phyloP scores from a whole-genome alignment of 805 yeast genomes.

The Maudiozyma bulderi region DNA sequence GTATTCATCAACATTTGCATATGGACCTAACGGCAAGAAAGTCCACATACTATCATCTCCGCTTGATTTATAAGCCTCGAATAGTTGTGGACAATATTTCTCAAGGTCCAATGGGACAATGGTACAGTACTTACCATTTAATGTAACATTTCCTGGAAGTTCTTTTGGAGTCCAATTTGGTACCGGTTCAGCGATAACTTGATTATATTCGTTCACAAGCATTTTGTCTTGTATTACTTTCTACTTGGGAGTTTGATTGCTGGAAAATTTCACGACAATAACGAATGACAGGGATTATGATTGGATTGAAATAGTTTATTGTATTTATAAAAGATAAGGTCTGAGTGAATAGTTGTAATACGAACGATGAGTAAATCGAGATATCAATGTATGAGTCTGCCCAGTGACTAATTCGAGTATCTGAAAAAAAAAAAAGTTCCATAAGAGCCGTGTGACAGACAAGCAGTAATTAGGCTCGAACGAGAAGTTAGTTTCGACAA shows the following conservation, averaged over 20 bases:
- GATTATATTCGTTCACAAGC: not conserved
- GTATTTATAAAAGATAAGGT: not conserved
- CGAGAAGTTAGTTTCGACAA: too few species aligned
- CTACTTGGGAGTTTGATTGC: not conserved
- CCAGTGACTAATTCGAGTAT: too few species aligned
- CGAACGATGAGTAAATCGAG: too few species aligned
- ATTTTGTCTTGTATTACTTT: not conserved
- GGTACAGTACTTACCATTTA: slow-evolving; percentile 11
- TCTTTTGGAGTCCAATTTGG: slow-evolving; percentile 8
- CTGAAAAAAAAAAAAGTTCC: too few species aligned
- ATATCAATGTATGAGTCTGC: too few species aligned
- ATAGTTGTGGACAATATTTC: slow-evolving; percentile 9
- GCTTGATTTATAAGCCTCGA: slow-evolving; percentile 6
- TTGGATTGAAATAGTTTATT: too few species aligned
- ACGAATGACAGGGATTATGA: too few species aligned
- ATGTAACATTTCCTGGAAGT: slow-evolving; percentile 6
- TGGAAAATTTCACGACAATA: too few species aligned
- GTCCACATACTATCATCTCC: slow-evolving; percentile 11
- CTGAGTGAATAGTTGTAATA: too few species aligned
- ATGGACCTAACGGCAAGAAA: slow-evolving; percentile 13
- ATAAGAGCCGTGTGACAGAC: too few species aligned
- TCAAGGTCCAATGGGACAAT: slow-evolving; percentile 11
- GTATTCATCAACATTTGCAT: not conserved
- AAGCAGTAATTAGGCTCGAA: too few species aligned
- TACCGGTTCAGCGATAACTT: not conserved